Conservation (phyloP, 148 eudicot species). For the Camellia japonica region DNA sequence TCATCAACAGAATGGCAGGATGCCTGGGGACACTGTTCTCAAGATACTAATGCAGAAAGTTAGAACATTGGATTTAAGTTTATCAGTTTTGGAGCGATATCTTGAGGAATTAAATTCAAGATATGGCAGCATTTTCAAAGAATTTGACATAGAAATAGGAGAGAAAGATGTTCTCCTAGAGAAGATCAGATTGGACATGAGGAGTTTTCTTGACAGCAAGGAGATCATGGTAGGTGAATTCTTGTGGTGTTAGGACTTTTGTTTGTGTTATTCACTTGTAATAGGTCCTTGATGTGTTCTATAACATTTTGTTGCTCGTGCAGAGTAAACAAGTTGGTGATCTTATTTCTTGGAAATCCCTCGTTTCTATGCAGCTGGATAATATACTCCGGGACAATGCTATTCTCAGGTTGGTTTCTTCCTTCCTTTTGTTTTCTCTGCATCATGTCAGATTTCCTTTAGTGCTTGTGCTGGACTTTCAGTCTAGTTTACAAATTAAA, state of each 20-base stretch:
- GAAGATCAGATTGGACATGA: conserved; percentile 58
- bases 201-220: conserved; percentile 52
- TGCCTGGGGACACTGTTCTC: conserved; percentile 96
- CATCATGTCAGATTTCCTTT: neutral
- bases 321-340: conserved; percentile 81
- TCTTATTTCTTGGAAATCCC: conserved; percentile 79
- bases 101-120: conserved; percentile 78
- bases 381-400: conserved; percentile 52
- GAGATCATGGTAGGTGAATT: conserved; percentile 62
- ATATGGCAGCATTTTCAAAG: conserved; percentile 71
- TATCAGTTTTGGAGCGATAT: conserved; percentile 82
- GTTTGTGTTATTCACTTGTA: neutral
- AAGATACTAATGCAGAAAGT: conserved; percentile 98
- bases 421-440: conserved; percentile 3
- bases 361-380: conserved; percentile 68
- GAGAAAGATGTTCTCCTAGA: conserved; percentile 60
- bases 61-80: conserved; percentile 71
- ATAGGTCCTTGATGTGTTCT: neutral
- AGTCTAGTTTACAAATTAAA: neutral
- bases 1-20: conserved; percentile 72
- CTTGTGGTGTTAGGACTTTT: neutral
- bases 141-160: conserved; percentile 65
- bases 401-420: conserved; percentile 64
- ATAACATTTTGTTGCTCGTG: conserved; percentile 15
- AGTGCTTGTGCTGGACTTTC: neutral